These are phyloP conservation scores for Cladosporium colombiae DNA, from an alignment of 2,329 filamentous ascomycete genomes.

Conservation along the genomic window DNA sequence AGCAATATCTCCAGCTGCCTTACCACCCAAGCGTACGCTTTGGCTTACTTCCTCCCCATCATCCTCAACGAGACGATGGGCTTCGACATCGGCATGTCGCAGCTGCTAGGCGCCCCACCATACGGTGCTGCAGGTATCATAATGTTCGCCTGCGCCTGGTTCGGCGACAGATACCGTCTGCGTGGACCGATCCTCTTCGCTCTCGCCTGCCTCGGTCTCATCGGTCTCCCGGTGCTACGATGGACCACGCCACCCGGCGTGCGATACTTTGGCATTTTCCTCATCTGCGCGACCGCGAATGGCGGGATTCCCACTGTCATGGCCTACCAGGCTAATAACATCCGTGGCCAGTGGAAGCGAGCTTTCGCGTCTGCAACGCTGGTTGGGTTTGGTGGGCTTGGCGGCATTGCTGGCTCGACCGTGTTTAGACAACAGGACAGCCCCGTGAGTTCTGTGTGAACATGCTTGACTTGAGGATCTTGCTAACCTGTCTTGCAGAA, in stretches of 20 bases:
- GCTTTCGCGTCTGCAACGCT: constrained; percentile 74
- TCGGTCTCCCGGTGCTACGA: constrained; percentile 29
- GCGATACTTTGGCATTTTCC: constrained; percentile 71
- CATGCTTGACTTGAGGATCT: constrained; percentile 30
- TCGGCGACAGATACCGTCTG: constrained; percentile 26
- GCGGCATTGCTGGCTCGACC: constrained; percentile 72
- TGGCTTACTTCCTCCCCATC: constrained; percentile 74
- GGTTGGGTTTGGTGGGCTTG: constrained; percentile 74
- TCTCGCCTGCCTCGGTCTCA: constrained; percentile 29
- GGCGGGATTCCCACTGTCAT: constrained; percentile 72
- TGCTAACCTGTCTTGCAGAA: constrained; percentile 39
- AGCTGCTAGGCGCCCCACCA: constrained; percentile 51
- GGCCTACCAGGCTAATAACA: constrained; percentile 82
- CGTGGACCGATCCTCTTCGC: constrained; percentile 26
- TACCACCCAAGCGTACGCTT: constrained; percentile 51
- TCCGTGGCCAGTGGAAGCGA: constrained; percentile 83
- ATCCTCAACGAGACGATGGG: constrained; percentile 60
- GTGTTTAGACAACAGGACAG: constrained; percentile 62
- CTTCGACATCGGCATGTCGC: constrained; percentile 63
- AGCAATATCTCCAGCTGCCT: constrained; percentile 30
- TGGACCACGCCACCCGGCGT: constrained; percentile 25
- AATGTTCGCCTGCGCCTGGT: constrained; percentile 30
- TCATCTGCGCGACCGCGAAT: constrained; percentile 73
- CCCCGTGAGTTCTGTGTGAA: background rate
- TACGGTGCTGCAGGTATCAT: constrained; percentile 36